These are phyloP conservation scores for Heritiera fomes DNA, from an alignment of 345 rosid genomes.

Conservation along the genomic window DNA sequence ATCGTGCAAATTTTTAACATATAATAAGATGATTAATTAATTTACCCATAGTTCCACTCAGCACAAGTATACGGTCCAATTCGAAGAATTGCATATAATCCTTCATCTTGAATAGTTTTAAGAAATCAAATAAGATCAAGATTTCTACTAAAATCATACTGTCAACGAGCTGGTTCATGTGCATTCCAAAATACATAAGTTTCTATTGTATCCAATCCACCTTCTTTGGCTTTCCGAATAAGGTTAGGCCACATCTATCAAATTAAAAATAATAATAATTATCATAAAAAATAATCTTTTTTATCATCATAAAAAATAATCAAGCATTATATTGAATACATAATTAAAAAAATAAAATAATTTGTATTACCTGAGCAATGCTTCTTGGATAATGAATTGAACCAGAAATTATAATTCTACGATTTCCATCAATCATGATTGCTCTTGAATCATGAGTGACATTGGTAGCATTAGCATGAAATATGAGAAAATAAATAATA, in stretches of 20 bases:
- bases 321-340: not conserved
- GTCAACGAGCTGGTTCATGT: conserved; percentile 47
- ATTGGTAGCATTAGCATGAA: not conserved
- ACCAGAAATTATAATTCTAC: conserved; percentile 45
- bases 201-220: conserved; percentile 64
- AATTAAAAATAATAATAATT: not conserved
- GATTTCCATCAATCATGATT: conserved; percentile 39
- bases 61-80: conserved; percentile 55
- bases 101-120: conserved; percentile 35
- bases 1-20: too few species aligned
- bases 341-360: not conserved
- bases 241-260: conserved; percentile 47
- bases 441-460: conserved; percentile 31
- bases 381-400: conserved; percentile 62
- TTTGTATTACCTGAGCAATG: conserved; percentile 38
- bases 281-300: too few species aligned
- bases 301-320: not conserved
- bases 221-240: conserved; percentile 42
- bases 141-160: conserved; percentile 43
- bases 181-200: conserved; percentile 77
- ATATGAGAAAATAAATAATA: not conserved
- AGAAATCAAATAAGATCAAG: conserved; percentile 48
- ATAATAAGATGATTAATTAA: not conserved
- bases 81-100: conserved; percentile 46
- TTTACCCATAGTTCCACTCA: conserved; percentile 52